These are phyloP conservation scores for Phoenix dactylifera DNA, from an alignment of 176 grass and related monocot species.

Conservation along the genomic window DNA sequence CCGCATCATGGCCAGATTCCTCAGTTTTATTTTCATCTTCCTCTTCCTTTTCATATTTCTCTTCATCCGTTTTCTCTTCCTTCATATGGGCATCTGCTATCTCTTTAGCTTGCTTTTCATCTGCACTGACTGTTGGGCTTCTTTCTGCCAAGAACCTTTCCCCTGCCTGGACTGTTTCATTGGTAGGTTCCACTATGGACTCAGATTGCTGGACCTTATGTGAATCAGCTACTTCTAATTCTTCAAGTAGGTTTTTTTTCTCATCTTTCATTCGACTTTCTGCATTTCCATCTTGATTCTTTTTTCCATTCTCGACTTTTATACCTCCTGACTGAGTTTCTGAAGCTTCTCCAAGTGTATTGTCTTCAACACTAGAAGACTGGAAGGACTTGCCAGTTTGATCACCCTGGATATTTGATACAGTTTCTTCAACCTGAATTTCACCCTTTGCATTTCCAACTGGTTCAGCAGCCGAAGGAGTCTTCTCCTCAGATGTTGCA, in stretches of 20 bases:
- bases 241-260: conserved; percentile 18
- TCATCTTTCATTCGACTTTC: conserved; percentile 19
- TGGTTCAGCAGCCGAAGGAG: conserved; percentile 16
- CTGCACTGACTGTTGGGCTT: background rate
- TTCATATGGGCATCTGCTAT: conserved; percentile 1
- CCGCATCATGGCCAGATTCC: background rate
- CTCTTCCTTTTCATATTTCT: conserved; percentile 32
- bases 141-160: conserved; percentile 22
- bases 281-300: conserved; percentile 17
- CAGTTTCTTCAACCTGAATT: conserved; percentile 12
- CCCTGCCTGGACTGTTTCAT: conserved; percentile 18
- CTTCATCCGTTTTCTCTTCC: conserved; percentile 16
- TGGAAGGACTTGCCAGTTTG: too few relatives aligned
- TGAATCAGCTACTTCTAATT: conserved; percentile 16
- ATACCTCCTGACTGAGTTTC: background rate
- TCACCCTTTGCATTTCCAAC: conserved; percentile 13
- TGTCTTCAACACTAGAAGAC: too few relatives aligned
- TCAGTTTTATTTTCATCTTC: conserved; percentile 29
- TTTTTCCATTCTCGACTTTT: conserved; percentile 16
- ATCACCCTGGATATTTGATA: background rate
- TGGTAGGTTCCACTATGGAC: conserved; percentile 19
- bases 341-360: too few relatives aligned
- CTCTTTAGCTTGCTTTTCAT: conserved; percentile 20
- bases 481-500: conserved; percentile 8
- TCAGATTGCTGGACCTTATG: conserved; percentile 30